phyloP scores from a whole-genome alignment of 176 grass and related monocot genomes.

The Chrysopogon serrulatus region DNA sequence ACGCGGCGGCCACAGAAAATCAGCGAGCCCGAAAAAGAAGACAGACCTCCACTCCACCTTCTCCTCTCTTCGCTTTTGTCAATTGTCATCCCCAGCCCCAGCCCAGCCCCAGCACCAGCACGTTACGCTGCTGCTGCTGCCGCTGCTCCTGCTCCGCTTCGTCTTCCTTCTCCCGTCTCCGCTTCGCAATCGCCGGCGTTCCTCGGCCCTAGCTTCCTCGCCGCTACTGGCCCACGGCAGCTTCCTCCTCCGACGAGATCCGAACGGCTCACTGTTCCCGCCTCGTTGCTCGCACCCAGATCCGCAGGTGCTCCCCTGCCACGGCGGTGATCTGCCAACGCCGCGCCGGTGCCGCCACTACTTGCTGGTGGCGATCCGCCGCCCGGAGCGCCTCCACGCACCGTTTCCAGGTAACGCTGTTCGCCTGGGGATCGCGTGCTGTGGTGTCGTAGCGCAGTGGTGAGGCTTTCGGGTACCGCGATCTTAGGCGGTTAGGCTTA shows the following conservation, averaged over 20 bases:
- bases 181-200: not conserved
- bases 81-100: conserved; percentile 4
- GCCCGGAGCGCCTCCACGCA: not conserved
- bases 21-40: not conserved
- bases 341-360: not conserved
- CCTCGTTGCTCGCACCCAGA: not conserved
- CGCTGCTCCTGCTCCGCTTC: not conserved
- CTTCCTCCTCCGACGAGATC: not conserved
- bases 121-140: conserved; percentile 15
- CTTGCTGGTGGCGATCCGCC: not conserved
- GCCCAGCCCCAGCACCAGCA: no score
- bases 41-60: conserved; percentile 17
- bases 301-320: not conserved
- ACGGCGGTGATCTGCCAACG: not conserved
- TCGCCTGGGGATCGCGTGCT: not conserved
- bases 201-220: not conserved
- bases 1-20: conserved; percentile 41
- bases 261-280: not conserved
- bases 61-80: not conserved
- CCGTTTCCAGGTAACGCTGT: conserved; percentile 7
- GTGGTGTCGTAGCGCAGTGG: not conserved
- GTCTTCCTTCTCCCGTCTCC: not conserved
- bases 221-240: not conserved
- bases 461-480: not conserved
- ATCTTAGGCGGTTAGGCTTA: not conserved